These are phyloP conservation scores for Catenaria anguillulae DNA, from an alignment of 371 early-diverging fungal genomes.

Conservation along the genomic window DNA sequence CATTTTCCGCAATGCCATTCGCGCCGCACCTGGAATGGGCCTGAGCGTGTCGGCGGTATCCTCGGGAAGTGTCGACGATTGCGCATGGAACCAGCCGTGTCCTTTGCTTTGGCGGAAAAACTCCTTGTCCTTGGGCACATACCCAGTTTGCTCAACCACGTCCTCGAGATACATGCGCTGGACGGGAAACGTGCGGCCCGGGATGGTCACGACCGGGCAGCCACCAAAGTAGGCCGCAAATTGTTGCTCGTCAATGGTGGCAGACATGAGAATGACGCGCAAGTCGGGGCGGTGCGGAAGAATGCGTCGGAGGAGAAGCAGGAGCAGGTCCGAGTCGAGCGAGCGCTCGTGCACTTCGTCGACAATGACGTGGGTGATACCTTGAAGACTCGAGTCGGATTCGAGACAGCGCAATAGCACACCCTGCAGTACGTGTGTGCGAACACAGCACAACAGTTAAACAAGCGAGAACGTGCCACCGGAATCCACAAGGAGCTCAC, in stretches of 20 bases:
- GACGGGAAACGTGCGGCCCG: conserved; percentile 94
- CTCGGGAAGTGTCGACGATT: not conserved
- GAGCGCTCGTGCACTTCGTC: conserved; percentile 99
- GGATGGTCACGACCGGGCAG: conserved; percentile 80
- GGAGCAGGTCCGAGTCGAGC: conserved; percentile 89
- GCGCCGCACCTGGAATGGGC: conserved; percentile 25
- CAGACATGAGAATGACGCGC: conserved; percentile 86
- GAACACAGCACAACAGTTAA: no score
- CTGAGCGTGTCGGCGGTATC: not conserved
- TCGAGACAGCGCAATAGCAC: conserved; percentile 34
- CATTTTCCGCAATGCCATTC: conserved; percentile 33
- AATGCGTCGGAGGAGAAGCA: conserved; percentile 78
- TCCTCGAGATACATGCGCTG: conserved; percentile 92
- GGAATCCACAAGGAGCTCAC: no score
- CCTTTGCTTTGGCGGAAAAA: conserved; percentile 22
- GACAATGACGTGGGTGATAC: conserved; percentile 62
- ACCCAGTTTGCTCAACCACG: conserved; percentile 67
- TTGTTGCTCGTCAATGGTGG: conserved; percentile 85
- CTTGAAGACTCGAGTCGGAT: conserved; percentile 17
- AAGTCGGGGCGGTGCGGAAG: conserved; percentile 64
- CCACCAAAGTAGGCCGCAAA: conserved; percentile 86
- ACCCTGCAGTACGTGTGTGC: no score
- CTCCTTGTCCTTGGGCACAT: conserved; percentile 38
- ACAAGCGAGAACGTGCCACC: no score
- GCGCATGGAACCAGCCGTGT: not conserved